Base-by-base conservation (phyloP, 768 basidiomycete genomes). In the Trametes elegans region DNA sequence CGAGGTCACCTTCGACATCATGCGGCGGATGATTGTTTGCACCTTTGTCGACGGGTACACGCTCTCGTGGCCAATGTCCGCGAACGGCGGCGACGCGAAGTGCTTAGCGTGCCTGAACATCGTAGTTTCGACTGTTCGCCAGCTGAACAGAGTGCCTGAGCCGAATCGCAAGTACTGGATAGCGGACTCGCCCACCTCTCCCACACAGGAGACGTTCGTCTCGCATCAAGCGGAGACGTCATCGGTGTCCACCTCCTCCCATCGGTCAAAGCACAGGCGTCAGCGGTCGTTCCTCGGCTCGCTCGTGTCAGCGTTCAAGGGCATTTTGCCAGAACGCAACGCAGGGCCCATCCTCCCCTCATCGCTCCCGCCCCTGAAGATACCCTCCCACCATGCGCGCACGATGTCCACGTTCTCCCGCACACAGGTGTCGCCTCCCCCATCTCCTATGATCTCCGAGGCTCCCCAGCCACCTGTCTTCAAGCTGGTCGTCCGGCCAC, bases 281-380 rank as follows among this genome's bases (percentile, higher is more conserved):
- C 83, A 86, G 61, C 77, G 83, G 39, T 90, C 88, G 14, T 66
- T 90, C 55, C 73, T 88, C 43, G 86, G 84, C 79, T 79, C 84
- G 7, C 71, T 90, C 35, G 81, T 89, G 55, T 78, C 83, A 78
- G 85, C 71, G 9, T 49, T 60, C 54, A 48, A 53, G 42, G 52
- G 52, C 23, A 49, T 64, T 56, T 36, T 57, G n/a, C 53, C 57
- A 5, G 57, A 59, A 24, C 55, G 52, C 5, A 42, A 28, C 47
- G 53, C 53, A 14, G 48, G 61, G 8, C 59, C 57, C n/a, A 29
- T 44, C 35, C 44, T 60, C 26, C 41, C 61, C 26, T 45, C 56
- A 5, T 59, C 62, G 8, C 50, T 50, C 4, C 45, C 53, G 6
- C 47, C 64, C 5, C 31, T 53, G 27, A 48, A 39, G 47, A 49